Evolutionary conservation across 176 grass and related monocot species (phyloP).

Genomic region (Hsuehochloa calcarea): DNA sequence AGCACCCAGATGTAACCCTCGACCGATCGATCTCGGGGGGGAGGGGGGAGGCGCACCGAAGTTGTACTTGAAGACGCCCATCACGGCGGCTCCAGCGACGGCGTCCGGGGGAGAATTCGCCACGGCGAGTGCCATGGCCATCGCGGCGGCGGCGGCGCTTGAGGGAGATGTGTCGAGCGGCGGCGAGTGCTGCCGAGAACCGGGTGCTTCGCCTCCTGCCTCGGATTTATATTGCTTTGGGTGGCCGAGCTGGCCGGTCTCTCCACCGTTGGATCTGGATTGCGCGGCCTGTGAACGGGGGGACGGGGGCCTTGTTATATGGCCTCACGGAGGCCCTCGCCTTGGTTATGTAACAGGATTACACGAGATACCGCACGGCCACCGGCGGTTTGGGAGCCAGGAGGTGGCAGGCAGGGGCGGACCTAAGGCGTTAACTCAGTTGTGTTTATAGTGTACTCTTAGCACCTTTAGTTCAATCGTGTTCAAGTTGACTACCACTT

Average conservation of each 20-base stretch:
- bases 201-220: too few species aligned
- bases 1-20: background rate
- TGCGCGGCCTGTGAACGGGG: background rate
- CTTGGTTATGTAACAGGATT: too few species aligned
- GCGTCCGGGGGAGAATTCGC: background rate
- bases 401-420: too few species aligned
- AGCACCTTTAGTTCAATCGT: too few species aligned
- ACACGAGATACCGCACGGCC: too few species aligned
- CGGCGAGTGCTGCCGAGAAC: background rate
- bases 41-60: slow-evolving; percentile 43
- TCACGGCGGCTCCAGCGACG: slow-evolving; percentile 39
- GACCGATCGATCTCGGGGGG: background rate
- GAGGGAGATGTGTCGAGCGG: background rate
- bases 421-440: too few species aligned
- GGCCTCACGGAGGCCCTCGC: too few species aligned
- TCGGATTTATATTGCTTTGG: background rate
- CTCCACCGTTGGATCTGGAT: background rate
- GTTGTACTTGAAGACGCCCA: slow-evolving; percentile 84
- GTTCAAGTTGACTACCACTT: too few species aligned
- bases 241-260: background rate
- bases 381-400: too few species aligned
- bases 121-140: background rate
- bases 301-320: background rate
- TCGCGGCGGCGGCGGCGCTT: background rate
- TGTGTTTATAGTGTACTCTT: too few species aligned